Base-by-base conservation (phyloP, 192 early-diverging fungal species). In the Anaeromyces robustus region DNA sequence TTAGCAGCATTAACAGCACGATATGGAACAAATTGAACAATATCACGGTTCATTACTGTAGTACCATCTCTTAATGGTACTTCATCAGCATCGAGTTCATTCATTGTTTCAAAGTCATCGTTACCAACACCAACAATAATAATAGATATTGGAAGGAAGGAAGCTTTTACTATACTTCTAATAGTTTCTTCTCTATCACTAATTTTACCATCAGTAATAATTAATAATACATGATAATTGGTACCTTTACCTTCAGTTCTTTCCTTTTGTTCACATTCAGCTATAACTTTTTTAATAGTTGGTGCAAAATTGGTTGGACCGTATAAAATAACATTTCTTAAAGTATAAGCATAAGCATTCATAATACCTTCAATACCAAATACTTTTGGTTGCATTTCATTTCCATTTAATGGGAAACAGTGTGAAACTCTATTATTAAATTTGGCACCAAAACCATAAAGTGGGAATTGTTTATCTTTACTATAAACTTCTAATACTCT, bases 221-320 rank as follows among this genome's bases (percentile, higher is more conserved):
- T 43, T n/a, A 79, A 79, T n/a, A 37, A 43, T 9, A 79, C 78
- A n/a, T 32, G 78, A 28, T 37, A 79, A 11, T 43, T 37, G 11
- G 19, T 78, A 29, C 78, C 52, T 37, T 30, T 37, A 19, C 32
- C 43, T 77, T 77, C 43, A 22, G 0, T 78, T 26, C 22, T 77
- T 31, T 43, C 19, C 30, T 26, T 77, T 32, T 29, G 68, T 79
- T 81, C 34, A 81, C 30, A 30, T 32, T 37, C 34, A 81, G 11
- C 2, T 11, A 81, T 30, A 22, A 81, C 77, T 16, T 19, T 29
- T 12, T 29, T 30, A 78, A 80, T 82, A 16, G 87, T 84, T 13
- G 89, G 89, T 12, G 89, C 80, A 85, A 90, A 90, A 78, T 89
- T 89, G 14, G 89, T 90, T 17, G 89, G 89, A 16, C 89, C 89